A percentile compares a stretch with the other conserved stretches of the same genome.
Conservation (phyloP, 106 monocot species). For the Dendrobium huoshanense region DNA sequence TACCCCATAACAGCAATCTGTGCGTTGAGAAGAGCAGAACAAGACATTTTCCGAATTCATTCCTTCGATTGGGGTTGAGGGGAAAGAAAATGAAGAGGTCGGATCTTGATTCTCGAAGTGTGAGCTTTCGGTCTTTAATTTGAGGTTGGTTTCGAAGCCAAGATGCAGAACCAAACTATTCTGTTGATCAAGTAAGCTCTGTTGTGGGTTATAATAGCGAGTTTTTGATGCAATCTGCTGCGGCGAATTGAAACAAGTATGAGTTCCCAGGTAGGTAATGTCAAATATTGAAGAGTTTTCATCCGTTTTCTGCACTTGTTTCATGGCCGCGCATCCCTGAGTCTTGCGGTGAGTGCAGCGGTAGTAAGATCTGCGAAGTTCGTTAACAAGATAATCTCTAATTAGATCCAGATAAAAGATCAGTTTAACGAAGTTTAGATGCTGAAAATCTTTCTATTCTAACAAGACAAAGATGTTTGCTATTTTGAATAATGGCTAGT, state of each 20-base stretch:
- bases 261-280: conserved; percentile 28
- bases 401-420: background rate
- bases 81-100: background rate
- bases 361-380: conserved; percentile 28
- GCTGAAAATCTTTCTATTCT: background rate
- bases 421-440: too few species aligned
- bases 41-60: background rate
- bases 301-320: conserved; percentile 43
- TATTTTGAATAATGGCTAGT: background rate
- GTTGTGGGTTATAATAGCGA: background rate
- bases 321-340: conserved; percentile 41
- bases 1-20: too few species aligned
- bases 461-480: background rate
- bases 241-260: conserved; percentile 16
- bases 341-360: conserved; percentile 28
- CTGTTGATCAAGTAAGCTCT: background rate
- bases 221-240: background rate
- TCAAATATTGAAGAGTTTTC: conserved; percentile 24
- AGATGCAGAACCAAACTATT: conserved; percentile 9
- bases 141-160: conserved; percentile 11
- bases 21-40: background rate
- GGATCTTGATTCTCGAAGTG: background rate
- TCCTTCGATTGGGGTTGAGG: background rate
- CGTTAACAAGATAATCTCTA: background rate
- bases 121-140: too few species aligned